Evolutionary conservation across 352 stramenopile species (phyloP).

Genomic region (Globisporangium okanoganense): DNA sequence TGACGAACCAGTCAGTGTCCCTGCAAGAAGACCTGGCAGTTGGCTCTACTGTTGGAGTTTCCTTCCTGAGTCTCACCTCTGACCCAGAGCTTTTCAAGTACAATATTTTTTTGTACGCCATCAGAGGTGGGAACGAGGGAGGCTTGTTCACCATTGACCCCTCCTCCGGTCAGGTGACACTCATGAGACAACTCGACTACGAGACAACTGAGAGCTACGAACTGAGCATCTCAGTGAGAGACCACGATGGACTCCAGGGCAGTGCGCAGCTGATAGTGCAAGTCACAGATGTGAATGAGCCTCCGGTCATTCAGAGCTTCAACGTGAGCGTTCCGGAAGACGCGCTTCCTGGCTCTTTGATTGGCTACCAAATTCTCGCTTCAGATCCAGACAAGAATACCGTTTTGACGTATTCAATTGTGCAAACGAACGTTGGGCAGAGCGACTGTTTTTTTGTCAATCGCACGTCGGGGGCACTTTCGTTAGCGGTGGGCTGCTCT

Average conservation of each 20-base stretch:
- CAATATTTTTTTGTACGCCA: background rate
- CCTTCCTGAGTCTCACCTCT: constrained; percentile 4
- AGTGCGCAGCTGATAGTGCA: background rate
- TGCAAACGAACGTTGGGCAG: constrained; percentile 3
- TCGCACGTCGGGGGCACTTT: constrained; percentile 1
- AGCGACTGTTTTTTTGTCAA: constrained; percentile 5
- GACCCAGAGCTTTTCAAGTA: constrained; percentile 4
- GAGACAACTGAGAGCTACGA: background rate
- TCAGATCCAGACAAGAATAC: constrained; percentile 3
- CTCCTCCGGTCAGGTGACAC: constrained; percentile 2
- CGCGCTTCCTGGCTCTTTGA: background rate
- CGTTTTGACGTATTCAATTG: constrained; percentile 7
- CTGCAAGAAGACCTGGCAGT: constrained; percentile 17
- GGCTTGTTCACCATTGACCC: constrained; percentile 1
- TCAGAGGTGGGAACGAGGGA: background rate
- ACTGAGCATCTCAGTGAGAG: constrained; percentile 3
- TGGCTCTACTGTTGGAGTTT: background rate
- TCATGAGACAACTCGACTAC: constrained; percentile 2
- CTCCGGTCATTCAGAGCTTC: background rate
- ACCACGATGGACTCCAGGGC: background rate
- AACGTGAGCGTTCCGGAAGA: constrained; percentile 8
- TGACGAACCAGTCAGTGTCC: constrained; percentile 14
- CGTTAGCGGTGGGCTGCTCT: background rate
- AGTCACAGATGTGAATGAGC: constrained; percentile 6
- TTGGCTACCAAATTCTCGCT: background rate